phyloP scores from a whole-genome alignment of 495 filamentous ascomycete genomes.

The Penicillium ochrochloron region DNA sequence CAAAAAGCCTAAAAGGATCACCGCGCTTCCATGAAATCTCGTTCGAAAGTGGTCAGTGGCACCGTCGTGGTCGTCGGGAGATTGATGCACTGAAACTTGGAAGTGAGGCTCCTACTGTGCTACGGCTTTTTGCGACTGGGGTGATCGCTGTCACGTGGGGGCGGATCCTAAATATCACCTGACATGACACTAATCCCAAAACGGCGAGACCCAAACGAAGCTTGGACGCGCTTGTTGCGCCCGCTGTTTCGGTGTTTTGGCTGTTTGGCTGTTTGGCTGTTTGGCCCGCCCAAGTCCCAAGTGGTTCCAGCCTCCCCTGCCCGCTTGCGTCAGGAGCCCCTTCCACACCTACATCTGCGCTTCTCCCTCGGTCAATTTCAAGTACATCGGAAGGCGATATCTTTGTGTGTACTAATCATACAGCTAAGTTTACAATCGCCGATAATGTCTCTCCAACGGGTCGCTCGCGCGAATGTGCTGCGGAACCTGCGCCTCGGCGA shows the following conservation, averaged over 20 bases:
- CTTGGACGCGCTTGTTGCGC: slow-evolving; percentile 31
- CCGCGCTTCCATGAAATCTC: slow-evolving; percentile 20
- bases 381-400: neutral
- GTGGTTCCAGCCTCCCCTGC: slow-evolving; percentile 23
- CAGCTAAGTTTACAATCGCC: neutral
- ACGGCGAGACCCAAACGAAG: slow-evolving; percentile 36
- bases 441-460: slow-evolving; percentile 40
- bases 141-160: slow-evolving; percentile 20
- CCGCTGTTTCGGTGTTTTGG: neutral
- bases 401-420: neutral
- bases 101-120: neutral
- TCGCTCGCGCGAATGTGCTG: slow-evolving; percentile 35
- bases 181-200: slow-evolving; percentile 28
- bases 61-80: slow-evolving; percentile 2
- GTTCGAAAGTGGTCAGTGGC: neutral
- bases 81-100: slow-evolving; percentile 8
- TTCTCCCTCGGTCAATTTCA: neutral
- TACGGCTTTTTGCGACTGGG: slow-evolving; percentile 21
- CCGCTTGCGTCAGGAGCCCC: slow-evolving; percentile 39
- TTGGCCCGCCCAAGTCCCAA: neutral
- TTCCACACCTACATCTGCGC: slow-evolving; percentile 16
- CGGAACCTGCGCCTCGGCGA: slow-evolving; percentile 35
- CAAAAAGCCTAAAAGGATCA: slow-evolving; percentile 12
- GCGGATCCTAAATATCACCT: slow-evolving; percentile 21
- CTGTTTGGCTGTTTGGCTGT: slow-evolving; percentile 7